Evolutionary conservation across 176 grass and related monocot genomes (phyloP).

Genomic region (Bonia amplexicaulis): DNA sequence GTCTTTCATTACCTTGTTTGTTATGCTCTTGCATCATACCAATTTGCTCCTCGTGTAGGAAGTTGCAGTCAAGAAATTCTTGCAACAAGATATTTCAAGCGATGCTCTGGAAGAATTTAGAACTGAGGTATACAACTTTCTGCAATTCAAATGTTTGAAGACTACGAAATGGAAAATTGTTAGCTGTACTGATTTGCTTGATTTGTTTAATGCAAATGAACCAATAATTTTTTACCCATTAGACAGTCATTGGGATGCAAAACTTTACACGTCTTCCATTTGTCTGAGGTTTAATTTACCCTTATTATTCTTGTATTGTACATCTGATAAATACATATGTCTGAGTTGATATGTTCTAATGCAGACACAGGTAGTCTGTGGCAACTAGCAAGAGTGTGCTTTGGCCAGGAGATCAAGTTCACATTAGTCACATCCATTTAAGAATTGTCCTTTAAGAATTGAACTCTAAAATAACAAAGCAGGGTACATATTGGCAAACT

Average conservation of each 20-base stretch:
- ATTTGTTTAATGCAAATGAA: slow-evolving; percentile 11
- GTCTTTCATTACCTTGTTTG: neutral
- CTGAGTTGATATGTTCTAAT: slow-evolving; percentile 6
- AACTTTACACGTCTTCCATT: neutral
- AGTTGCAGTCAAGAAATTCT: slow-evolving; percentile 96
- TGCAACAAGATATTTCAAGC: slow-evolving; percentile 95
- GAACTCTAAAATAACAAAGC: neutral
- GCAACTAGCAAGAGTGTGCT: neutral
- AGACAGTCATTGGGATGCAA: slow-evolving; percentile 3
- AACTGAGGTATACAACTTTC: slow-evolving; percentile 68
- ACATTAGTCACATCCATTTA: slow-evolving; percentile 5
- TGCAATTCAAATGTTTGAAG: slow-evolving; percentile 9
- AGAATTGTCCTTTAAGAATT: neutral
- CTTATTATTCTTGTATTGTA: slow-evolving; percentile 7
- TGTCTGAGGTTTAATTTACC: slow-evolving; percentile 15
- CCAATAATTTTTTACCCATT: slow-evolving; percentile 23
- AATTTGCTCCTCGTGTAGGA: slow-evolving; percentile 52
- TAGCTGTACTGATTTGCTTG: slow-evolving; percentile 15
- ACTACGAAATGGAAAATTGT: neutral
- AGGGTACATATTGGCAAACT: neutral
- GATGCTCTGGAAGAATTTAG: slow-evolving; percentile 95
- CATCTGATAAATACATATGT: slow-evolving; percentile 8
- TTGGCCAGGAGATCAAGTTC: neutral
- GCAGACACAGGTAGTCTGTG: neutral
- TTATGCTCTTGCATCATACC: slow-evolving; percentile 27